Evolutionary conservation across 768 basidiomycete genomes (phyloP).

Genomic region (Crucibulum laeve): DNA sequence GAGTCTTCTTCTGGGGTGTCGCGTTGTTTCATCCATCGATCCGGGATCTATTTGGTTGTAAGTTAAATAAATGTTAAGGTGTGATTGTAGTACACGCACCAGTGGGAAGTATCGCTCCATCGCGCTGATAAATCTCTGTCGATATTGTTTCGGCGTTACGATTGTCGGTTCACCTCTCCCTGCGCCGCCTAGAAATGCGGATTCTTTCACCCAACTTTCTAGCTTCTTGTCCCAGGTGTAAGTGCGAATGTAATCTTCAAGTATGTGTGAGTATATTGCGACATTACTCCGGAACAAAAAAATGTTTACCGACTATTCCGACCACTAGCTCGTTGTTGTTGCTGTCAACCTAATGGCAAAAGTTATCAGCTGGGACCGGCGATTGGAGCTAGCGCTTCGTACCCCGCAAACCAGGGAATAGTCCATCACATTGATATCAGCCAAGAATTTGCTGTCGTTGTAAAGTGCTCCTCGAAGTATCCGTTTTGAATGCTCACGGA

Average conservation of each 20-base stretch:
- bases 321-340: constrained; percentile 87
- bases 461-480: constrained; percentile 86
- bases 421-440: constrained; percentile 95
- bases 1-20: constrained; percentile 77
- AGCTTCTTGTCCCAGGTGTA: constrained; percentile 99
- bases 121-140: constrained; percentile 78
- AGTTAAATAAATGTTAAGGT: constrained; percentile 3
- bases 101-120: constrained; percentile 90
- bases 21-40: constrained; percentile 87
- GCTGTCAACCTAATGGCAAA: constrained; percentile 64
- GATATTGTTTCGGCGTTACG: constrained; percentile 93
- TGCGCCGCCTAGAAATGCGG: constrained; percentile 79
- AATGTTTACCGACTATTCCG: constrained; percentile 86
- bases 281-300: not conserved
- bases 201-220: constrained; percentile 98
- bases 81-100: constrained; percentile 37
- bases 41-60: constrained; percentile 56
- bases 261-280: constrained; percentile 3
- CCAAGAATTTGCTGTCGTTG: constrained; percentile 94
- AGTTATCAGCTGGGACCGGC: not conserved
- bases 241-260: constrained; percentile 85
- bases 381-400: constrained; percentile 6
- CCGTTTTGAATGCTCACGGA: constrained; percentile 95
- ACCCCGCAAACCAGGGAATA: constrained; percentile 92
- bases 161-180: constrained; percentile 93